Base-by-base conservation (phyloP, 1,284 basidiomycete species). In the Heterobasidion irregulare region DNA sequence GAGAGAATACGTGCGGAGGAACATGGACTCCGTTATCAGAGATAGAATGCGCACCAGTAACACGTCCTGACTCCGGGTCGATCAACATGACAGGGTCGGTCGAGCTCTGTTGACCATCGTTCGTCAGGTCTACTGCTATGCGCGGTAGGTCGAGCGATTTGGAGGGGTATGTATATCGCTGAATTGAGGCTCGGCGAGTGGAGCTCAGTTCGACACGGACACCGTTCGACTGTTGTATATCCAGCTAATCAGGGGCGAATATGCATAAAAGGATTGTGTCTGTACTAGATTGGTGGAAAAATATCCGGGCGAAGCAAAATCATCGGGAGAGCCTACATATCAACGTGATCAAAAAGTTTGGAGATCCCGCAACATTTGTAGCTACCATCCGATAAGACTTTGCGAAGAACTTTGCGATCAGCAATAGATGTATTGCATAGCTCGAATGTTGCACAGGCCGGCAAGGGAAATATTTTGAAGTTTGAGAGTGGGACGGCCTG, bases 301-400 rank as follows among this genome's bases (percentile, higher is more conserved):
- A 64, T 83, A 84, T 47, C 83, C 83, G 0, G 82, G 83, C 12
- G 78, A 77, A 6, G 81, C 80, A 52, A 71, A 73, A 58, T 83
- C 82, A 58, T 83, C 82, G 1, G 80, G 76, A 41, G 71, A 69
- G n/a, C 79, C 80, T 82, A 36, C 9, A 10, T 26, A 26, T 26
- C 26, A 26, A 26, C 26, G 26, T 26, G 26, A 26, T 26, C 26
- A 26, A 26, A 26, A 6, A 26, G 26, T 26, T 5, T 26, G 26
- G 26, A 26, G 26, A 19, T 6, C 9, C 2, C 2, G 52, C 53
- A 16, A 19, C n/a, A 3, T 44, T 2, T 13, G 16, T 44, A 41
- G 62, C 6, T 47, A 79, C 81, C 80, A 60, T 81, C 67, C 0
- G 68, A 54, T 0, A 80, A 63, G 12, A 76, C 58, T 15, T 75